Conservation (phyloP, 2,329 filamentous ascomycete species). For the Scedosporium apiospermum region DNA sequence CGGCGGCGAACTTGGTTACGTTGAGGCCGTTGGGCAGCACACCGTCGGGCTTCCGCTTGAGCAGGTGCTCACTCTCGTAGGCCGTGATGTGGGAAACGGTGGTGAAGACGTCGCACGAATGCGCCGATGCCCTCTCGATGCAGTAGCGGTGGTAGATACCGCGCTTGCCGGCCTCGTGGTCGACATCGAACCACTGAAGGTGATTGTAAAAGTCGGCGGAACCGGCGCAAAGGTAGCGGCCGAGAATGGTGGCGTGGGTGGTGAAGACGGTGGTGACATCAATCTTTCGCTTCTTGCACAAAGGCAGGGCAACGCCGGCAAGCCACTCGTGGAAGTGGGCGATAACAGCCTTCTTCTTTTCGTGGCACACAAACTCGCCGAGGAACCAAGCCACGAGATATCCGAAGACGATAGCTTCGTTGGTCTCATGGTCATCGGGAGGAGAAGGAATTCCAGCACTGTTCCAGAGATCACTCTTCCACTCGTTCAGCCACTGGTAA, state of each 20-base stretch:
- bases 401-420: slow-evolving; percentile 94
- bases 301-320: slow-evolving; percentile 81
- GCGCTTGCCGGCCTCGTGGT: slow-evolving; percentile 92
- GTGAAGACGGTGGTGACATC: slow-evolving; percentile 96
- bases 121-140: slow-evolving; percentile 88
- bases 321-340: slow-evolving; percentile 99
- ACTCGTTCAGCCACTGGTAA: slow-evolving; percentile 86
- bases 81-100: slow-evolving; percentile 98
- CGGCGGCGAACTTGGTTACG: slow-evolving; percentile 48
- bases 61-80: slow-evolving; percentile 92
- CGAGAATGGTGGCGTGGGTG: slow-evolving; percentile 58
- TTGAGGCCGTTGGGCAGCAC: slow-evolving; percentile 95
- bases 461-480: slow-evolving; percentile 95
- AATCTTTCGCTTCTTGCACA: slow-evolving; percentile 88
- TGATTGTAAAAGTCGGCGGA: slow-evolving; percentile 99
- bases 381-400: slow-evolving; percentile 97
- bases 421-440: slow-evolving; percentile 85
- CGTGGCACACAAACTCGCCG: slow-evolving; percentile 92
- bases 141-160: slow-evolving; percentile 99
- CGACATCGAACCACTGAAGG: slow-evolving; percentile 91
- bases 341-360: slow-evolving; percentile 85
- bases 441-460: slow-evolving; percentile 89
- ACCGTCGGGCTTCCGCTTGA: slow-evolving; percentile 96
- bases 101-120: slow-evolving; percentile 93
- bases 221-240: slow-evolving; percentile 91